Evolutionary conservation across 2,329 filamentous ascomycete species (phyloP).

Genomic region (Neofusicoccum cordaticola): DNA sequence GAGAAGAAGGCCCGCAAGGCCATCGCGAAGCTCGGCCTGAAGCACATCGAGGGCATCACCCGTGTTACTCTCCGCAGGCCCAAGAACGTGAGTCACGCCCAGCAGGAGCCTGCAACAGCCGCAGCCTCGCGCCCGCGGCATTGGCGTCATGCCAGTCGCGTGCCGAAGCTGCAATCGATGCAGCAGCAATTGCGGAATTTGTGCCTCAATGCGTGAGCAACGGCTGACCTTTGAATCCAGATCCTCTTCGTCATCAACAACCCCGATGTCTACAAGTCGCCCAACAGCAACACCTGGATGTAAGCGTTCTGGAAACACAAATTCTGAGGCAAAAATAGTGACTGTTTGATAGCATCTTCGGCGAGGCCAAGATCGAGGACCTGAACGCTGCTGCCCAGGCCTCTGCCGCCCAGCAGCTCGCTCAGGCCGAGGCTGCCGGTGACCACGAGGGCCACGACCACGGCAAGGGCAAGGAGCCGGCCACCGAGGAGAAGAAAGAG

Average conservation of each 20-base stretch:
- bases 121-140: not conserved
- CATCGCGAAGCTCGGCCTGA: slow-evolving; percentile 96
- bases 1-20: slow-evolving; percentile 99
- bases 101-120: not conserved
- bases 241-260: slow-evolving; percentile 99
- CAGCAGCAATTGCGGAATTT: not conserved
- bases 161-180: not conserved
- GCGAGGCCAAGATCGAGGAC: slow-evolving; percentile 99
- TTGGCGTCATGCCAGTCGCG: not conserved
- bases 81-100: slow-evolving; percentile 82
- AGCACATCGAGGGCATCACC: slow-evolving; percentile 95
- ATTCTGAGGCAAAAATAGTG: slow-evolving; percentile 19
- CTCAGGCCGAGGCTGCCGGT: slow-evolving; percentile 63
- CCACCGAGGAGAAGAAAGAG: slow-evolving; percentile 62
- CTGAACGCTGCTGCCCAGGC: slow-evolving; percentile 97
- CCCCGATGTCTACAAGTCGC: slow-evolving; percentile 99
- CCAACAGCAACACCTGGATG: slow-evolving; percentile 99
- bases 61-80: slow-evolving; percentile 95
- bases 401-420: slow-evolving; percentile 91
- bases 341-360: slow-evolving; percentile 73
- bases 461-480: slow-evolving; percentile 63
- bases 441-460: slow-evolving; percentile 59
- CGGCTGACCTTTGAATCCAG: slow-evolving; percentile 46
- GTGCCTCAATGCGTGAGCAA: not conserved
- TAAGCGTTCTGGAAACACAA: slow-evolving; percentile 51